Evolutionary conservation across 805 yeast species (phyloP), one percentile per base, ranked within the genome.

Genomic region (Zygosaccharomyces pseudorouxii): DNA sequence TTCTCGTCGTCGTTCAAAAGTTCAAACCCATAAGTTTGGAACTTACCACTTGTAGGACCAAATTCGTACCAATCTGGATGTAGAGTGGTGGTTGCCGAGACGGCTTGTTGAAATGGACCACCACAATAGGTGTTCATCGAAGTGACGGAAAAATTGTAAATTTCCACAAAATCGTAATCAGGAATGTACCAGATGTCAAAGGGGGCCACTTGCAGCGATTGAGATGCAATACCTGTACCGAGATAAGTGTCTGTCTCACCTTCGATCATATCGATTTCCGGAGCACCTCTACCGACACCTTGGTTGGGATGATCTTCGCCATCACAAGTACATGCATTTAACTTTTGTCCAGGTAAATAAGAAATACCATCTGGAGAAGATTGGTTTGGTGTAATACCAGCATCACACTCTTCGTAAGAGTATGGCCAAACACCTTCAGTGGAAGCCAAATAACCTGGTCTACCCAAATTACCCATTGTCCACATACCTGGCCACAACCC

Each of bases 401-500:
- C 89, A 71, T 90, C 97, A 69, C 97, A 90, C 3, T 80, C 65
- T 30, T 84, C 84, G 65, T 90, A 90, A 1, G 92, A 74, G 61
- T 89, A 90, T 3, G 98, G 97, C 98, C 98, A 90, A 23, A 86
- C 84, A 51, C 97, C 97, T 22, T 90, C 95, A 2, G 96, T 81
- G 3, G 92, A 74, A 5, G 95, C 88, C 71, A 80, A 69, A 63
- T 80, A 90, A 9, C 98, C 98, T 0, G 97, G 95, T 58, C 97
- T 80, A 23, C 86, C 98, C 55, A 90, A 73, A 62, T 90, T 90
- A 39, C 97, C 97, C 81, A 90, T 74, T 4, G 96, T 78, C 97
- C 97, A 90, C 49, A 88, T 58, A 74, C 97, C 98, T 1, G 98
- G 97, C 98, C 98, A 90, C 55, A 90, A 71, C 18, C 98, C 98